These are phyloP conservation scores for Wilhelminamyces savonicus DNA, from an alignment of 805 yeast genomes.

Conservation along the genomic window DNA sequence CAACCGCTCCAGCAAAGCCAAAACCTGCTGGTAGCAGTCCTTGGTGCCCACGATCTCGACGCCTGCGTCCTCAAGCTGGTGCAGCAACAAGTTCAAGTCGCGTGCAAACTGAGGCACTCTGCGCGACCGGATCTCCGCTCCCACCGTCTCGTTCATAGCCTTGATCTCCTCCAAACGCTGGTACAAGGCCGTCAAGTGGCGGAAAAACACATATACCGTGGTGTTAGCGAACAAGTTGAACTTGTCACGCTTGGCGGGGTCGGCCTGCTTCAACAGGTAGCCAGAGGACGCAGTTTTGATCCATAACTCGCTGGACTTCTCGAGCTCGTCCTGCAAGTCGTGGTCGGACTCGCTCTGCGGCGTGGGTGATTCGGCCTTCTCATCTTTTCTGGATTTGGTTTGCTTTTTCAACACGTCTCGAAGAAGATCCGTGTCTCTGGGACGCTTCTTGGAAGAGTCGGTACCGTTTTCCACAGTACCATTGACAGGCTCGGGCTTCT, in stretches of 20 bases:
- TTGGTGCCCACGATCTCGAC: constrained; percentile 57
- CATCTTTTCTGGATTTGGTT: constrained; percentile 32
- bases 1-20: constrained; percentile 64
- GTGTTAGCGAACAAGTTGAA: constrained; percentile 85
- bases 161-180: constrained; percentile 78
- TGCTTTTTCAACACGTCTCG: constrained; percentile 57
- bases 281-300: constrained; percentile 29
- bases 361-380: constrained; percentile 24
- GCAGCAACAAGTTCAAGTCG: constrained; percentile 76
- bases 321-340: constrained; percentile 18
- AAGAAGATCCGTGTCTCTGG: constrained; percentile 50
- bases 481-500: constrained; percentile 4
- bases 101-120: constrained; percentile 72
- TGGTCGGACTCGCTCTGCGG: constrained; percentile 24
- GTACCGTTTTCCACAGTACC: constrained; percentile 6
- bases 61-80: constrained; percentile 77
- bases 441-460: constrained; percentile 35
- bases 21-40: constrained; percentile 73
- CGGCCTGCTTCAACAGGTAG: constrained; percentile 19
- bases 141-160: constrained; percentile 58
- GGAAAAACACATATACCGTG: constrained; percentile 81
- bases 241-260: constrained; percentile 37
- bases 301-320: constrained; percentile 38
- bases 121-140: constrained; percentile 63
- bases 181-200: constrained; percentile 76